These are phyloP conservation scores for Xylaria sp. DNA, from an alignment of 2,329 filamentous ascomycete species.

Conservation along the genomic window DNA sequence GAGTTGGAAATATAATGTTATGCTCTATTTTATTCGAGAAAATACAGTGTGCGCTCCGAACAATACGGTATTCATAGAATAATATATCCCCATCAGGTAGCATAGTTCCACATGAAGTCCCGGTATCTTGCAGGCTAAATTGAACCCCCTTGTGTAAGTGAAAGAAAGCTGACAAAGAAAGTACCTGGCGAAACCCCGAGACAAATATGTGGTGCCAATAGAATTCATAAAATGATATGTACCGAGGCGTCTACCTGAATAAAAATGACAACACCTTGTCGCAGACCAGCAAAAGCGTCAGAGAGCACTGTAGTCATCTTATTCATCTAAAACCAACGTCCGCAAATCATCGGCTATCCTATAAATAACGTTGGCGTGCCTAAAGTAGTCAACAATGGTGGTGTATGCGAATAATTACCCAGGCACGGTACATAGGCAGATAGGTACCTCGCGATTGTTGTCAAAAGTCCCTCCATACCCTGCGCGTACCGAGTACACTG, in stretches of 20 bases:
- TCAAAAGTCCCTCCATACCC: slow-evolving; percentile 33
- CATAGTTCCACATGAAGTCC: background rate
- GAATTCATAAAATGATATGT: background rate
- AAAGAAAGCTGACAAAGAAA: background rate
- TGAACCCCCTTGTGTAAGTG: background rate
- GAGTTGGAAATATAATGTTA: slow-evolving; percentile 1
- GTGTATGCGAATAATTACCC: background rate
- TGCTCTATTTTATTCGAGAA: background rate
- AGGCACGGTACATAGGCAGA: background rate
- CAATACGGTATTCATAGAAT: background rate
- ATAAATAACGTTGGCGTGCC: slow-evolving; percentile 14
- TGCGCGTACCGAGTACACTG: slow-evolving; percentile 11
- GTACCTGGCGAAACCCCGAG: background rate
- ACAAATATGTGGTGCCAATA: background rate
- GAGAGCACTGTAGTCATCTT: background rate
- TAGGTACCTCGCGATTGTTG: too few relatives aligned
- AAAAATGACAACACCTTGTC: background rate
- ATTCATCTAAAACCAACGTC: background rate
- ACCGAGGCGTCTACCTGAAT: too few relatives aligned
- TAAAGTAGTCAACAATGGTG: background rate
- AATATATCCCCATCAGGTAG: background rate
- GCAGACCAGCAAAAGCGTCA: background rate
- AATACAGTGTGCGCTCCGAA: background rate
- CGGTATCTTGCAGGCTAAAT: background rate
- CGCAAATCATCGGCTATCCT: background rate